Evolutionary conservation across 306 rosid species (phyloP), one percentile per base, ranked within the genome.

Genomic region (Inga oerstediana): DNA sequence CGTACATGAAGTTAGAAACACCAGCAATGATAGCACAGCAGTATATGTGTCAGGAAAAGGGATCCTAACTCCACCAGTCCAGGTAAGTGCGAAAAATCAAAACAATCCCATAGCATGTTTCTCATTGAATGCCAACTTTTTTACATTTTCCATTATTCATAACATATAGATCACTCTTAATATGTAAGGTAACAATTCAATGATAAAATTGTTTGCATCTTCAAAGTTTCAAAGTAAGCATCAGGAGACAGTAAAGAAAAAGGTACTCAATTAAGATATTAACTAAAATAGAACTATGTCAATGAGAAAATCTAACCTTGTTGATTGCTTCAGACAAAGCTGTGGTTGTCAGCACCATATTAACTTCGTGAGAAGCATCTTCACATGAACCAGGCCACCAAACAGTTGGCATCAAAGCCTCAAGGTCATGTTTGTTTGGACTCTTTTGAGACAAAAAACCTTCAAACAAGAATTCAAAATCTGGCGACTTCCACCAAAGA

Each of bases 321-420:
- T 82, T 84, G 32, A 96, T 85, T 79, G 97, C 90, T 87, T 92
- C 93, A 85, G 99, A 92, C 79, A 96, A 88, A 85, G 97, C 94
- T 15, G 91, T 89, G 78, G 97, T 92, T 54, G 97, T 87, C 93
- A 96, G 84, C 84, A 83, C 74, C 99, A 96, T 94, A 90, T 90
- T 90, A 78, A 85, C 89, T 88, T 91, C 99, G 69, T 76, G 86
- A 35, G 93, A 88, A 44, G 87, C 84, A 64, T 96, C 98, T 88
- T 96, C 99, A 77, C 84, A 89, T 68, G 97, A 92, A 86, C 99
- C 94, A 77, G 97, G 93, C 98, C 98, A 96, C 97, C 97, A 94
- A 83, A 96, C 98, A 73, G 94, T 91, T 67, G 99, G 98, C 85
- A 96, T 91, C 94, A 96, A 72, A 77, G 86, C 88, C 85, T 96